Percentiles rank a stretch among this genome's conserved stretches.
These are phyloP conservation scores for Aspergillus leporis DNA, from an alignment of 495 filamentous ascomycete species.

Conservation along the genomic window DNA sequence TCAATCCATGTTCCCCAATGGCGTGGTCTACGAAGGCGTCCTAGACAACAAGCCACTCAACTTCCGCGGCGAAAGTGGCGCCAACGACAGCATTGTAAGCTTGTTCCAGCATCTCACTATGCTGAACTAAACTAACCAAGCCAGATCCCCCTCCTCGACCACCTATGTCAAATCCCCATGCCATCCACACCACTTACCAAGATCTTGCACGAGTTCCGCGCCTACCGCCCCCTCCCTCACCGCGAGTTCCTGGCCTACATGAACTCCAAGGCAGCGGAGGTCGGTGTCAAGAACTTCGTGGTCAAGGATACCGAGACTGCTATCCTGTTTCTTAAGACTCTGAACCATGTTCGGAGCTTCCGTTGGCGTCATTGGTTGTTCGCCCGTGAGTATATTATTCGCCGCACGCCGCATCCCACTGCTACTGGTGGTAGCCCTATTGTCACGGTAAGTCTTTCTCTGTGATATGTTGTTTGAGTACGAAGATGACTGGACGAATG, in stretches of 20 bases:
- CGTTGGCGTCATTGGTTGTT: constrained; percentile 95
- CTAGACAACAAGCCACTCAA: constrained; percentile 64
- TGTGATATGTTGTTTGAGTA: neutral
- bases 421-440: constrained; percentile 92
- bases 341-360: constrained; percentile 88
- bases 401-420: constrained; percentile 76
- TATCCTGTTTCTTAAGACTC: constrained; percentile 66
- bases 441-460: constrained; percentile 61
- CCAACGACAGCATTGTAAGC: constrained; percentile 79
- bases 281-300: constrained; percentile 63
- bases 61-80: constrained; percentile 86
- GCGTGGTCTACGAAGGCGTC: constrained; percentile 83
- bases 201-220: constrained; percentile 81
- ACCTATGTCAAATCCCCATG: constrained; percentile 77
- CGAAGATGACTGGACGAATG: neutral
- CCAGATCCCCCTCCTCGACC: constrained; percentile 83
- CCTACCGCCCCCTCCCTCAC: constrained; percentile 83
- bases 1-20: constrained; percentile 88
- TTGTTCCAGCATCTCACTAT: neutral
- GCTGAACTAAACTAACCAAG: neutral
- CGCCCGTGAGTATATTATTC: constrained; percentile 90
- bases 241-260: constrained; percentile 78
- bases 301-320: constrained; percentile 51
- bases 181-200: constrained; percentile 80
- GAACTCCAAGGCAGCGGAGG: constrained; percentile 49